Conservation (phyloP, 257 asterid genomes). For the Hygrophila difformis region DNA sequence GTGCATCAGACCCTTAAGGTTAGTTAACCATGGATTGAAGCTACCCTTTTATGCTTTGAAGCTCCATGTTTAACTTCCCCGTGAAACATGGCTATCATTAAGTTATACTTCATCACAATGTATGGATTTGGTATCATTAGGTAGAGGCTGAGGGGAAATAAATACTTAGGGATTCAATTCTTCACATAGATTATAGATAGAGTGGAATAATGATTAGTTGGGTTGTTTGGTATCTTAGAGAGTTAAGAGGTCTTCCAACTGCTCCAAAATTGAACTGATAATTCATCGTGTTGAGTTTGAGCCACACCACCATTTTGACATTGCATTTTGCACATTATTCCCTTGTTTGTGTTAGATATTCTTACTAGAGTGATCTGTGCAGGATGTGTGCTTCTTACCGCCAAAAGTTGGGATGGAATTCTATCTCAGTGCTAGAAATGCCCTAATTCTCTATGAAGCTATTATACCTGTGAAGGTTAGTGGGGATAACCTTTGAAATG, state of each 20-base stretch:
- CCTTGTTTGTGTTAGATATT: background rate
- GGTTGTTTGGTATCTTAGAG: background rate
- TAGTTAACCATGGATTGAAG: constrained; percentile 9
- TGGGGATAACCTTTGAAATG: constrained; percentile 12
- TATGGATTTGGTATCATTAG: background rate
- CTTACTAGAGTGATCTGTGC: constrained; percentile 11
- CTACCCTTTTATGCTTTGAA: too few species aligned
- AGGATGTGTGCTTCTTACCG: constrained; percentile 87
- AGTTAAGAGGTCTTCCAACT: background rate
- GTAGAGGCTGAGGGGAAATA: background rate
- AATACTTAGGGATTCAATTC: too few species aligned
- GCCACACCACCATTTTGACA: background rate
- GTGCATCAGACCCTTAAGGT: constrained; percentile 88
- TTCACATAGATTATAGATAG: too few species aligned
- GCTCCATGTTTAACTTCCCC: too few species aligned
- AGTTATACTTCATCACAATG: background rate
- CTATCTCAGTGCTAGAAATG: constrained; percentile 79
- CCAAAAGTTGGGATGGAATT: constrained; percentile 84
- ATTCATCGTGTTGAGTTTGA: too few species aligned
- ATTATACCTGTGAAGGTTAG: constrained; percentile 89
- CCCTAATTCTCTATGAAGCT: constrained; percentile 85
- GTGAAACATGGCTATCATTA: background rate
- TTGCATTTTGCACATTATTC: background rate
- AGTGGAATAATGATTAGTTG: too few species aligned
- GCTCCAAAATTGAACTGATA: too few species aligned